Percentiles rank a stretch among this genome's conserved stretches.
Evolutionary conservation across 805 yeast genomes (phyloP).

Genomic region (Kurtzmaniella fragi): DNA sequence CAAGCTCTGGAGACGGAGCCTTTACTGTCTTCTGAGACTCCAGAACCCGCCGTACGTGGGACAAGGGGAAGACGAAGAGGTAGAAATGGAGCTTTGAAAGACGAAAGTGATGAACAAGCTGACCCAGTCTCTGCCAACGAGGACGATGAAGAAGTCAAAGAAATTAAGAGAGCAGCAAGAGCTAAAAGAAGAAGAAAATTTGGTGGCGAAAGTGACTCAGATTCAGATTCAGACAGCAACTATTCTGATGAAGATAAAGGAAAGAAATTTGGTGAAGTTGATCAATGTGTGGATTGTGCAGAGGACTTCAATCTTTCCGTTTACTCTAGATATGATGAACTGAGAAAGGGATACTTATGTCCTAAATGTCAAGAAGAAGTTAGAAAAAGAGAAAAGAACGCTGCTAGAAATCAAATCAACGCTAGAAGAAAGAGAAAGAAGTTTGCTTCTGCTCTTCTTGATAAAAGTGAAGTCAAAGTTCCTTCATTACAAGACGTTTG

Average conservation of each 20-base stretch:
- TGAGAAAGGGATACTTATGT: slow-evolving; percentile 62
- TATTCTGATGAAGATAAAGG: slow-evolving; percentile 23
- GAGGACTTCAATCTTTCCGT: slow-evolving; percentile 56
- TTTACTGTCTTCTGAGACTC: slow-evolving; percentile 1
- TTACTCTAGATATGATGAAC: slow-evolving; percentile 52
- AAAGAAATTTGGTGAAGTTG: slow-evolving; percentile 46
- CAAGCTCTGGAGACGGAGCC: slow-evolving; percentile 7
- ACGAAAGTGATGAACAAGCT: slow-evolving; percentile 11
- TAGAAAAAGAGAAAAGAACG: slow-evolving; percentile 38
- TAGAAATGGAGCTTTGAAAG: background rate
- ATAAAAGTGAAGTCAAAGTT: slow-evolving; percentile 55
- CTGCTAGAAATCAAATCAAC: slow-evolving; percentile 49
- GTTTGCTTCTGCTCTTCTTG: slow-evolving; percentile 79
- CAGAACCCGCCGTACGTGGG: slow-evolving; percentile 1
- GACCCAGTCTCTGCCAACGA: slow-evolving; percentile 17
- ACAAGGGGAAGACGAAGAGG: slow-evolving; percentile 3
- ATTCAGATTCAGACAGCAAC: slow-evolving; percentile 19
- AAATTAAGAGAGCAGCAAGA: slow-evolving; percentile 35
- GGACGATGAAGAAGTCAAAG: slow-evolving; percentile 19
- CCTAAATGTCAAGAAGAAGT: slow-evolving; percentile 48
- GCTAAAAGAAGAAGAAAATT: slow-evolving; percentile 24
- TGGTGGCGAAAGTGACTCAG: slow-evolving; percentile 25
- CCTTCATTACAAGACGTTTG: slow-evolving; percentile 82
- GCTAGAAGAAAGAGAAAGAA: slow-evolving; percentile 73
- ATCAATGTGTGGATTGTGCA: slow-evolving; percentile 61